phyloP scores from a whole-genome alignment of 352 stramenopile genomes.

The Aphanomyces astaci region DNA sequence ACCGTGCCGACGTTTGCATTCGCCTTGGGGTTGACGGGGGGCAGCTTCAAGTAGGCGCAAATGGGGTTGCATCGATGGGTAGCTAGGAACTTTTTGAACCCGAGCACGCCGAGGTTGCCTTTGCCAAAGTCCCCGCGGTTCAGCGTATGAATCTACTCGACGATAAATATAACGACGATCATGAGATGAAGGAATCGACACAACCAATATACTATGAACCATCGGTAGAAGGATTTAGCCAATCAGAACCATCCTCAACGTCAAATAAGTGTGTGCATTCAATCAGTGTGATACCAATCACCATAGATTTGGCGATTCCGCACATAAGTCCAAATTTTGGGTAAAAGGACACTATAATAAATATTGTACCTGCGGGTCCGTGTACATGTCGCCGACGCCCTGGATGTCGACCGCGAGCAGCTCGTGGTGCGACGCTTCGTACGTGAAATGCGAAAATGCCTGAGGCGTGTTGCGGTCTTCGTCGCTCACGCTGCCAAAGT shows the following conservation, averaged over 20 bases:
- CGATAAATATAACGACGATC: not conserved
- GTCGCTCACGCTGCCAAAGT: conserved; percentile 78
- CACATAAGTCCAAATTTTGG: too few relatives aligned
- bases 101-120: conserved; percentile 71
- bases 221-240: too few relatives aligned
- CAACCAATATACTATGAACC: too few relatives aligned
- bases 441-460: conserved; percentile 92
- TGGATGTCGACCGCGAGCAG: conserved; percentile 93
- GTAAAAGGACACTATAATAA: too few relatives aligned
- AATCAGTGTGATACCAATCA: too few relatives aligned
- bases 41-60: conserved; percentile 78
- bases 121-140: conserved; percentile 84
- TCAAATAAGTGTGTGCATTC: too few relatives aligned
- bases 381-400: conserved; percentile 92
- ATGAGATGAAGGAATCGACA: too few relatives aligned
- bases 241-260: too few relatives aligned
- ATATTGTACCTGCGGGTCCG: conserved; percentile 85
- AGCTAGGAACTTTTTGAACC: conserved; percentile 82
- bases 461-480: conserved; percentile 79
- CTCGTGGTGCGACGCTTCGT: conserved; percentile 87
- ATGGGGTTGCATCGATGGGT: conserved; percentile 86
- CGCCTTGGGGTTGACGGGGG: conserved; percentile 66
- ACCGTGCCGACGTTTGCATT: conserved; percentile 51
- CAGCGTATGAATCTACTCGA: conserved; percentile 65
- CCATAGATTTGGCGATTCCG: too few relatives aligned